Evolutionary conservation across 1,139 yeast species (phyloP).

Genomic region (Taphrina wiesneri): DNA sequence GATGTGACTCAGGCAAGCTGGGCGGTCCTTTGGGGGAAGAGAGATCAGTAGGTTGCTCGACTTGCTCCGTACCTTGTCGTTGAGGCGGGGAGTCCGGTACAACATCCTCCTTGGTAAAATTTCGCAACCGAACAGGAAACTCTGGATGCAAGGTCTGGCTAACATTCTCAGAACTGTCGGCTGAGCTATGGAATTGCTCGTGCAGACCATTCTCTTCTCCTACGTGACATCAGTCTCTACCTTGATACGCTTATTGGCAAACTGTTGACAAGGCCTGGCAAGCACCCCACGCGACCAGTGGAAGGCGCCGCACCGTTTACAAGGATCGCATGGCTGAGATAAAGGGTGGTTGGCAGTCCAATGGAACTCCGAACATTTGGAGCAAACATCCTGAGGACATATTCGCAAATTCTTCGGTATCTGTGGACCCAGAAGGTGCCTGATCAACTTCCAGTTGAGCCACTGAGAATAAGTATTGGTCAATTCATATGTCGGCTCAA

Average conservation of each 20-base stretch:
- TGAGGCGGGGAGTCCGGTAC: neutral
- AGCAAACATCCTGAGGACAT: conserved; percentile 3
- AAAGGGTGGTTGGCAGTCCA: neutral
- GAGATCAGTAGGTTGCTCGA: neutral
- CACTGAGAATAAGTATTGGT: neutral
- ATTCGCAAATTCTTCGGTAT: neutral
- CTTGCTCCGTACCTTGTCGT: neutral
- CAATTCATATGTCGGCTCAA: neutral
- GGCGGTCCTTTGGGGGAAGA: too few relatives aligned
- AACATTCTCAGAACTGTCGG: neutral
- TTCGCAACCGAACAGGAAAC: neutral
- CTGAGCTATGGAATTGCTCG: neutral
- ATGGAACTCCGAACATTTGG: neutral
- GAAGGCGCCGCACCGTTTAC: neutral
- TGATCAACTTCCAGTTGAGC: neutral
- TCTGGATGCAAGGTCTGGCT: neutral
- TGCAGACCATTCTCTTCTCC: neutral
- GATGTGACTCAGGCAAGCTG: too few relatives aligned
- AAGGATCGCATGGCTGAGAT: neutral
- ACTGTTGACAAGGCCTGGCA: neutral
- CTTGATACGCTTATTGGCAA: neutral
- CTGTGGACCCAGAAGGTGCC: neutral
- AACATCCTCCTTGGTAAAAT: neutral
- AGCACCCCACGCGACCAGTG: neutral
- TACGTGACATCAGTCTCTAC: neutral